Conservation (phyloP, 2,329 filamentous ascomycete genomes). For the Alternaria longipes region DNA sequence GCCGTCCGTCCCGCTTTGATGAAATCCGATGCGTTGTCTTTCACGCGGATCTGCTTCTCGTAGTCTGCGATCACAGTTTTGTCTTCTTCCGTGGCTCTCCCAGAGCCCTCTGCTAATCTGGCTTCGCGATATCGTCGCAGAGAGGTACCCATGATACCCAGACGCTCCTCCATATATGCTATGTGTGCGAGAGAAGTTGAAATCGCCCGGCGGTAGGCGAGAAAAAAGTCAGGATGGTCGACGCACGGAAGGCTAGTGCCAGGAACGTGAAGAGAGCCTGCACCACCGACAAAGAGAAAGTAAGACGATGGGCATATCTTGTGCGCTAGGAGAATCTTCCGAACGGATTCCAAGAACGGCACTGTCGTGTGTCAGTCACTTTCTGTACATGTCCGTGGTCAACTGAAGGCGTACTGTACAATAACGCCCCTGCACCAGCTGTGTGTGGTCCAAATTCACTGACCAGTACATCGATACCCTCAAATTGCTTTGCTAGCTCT, state of each 20-base stretch:
- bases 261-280: slow-evolving; percentile 44
- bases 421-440: slow-evolving; percentile 34
- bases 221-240: slow-evolving; percentile 47
- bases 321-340: slow-evolving; percentile 46
- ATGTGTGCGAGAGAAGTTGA: slow-evolving; percentile 48
- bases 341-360: slow-evolving; percentile 47
- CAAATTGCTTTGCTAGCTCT: slow-evolving; percentile 38
- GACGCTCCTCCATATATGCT: slow-evolving; percentile 47
- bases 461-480: slow-evolving; percentile 44
- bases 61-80: slow-evolving; percentile 30
- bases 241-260: slow-evolving; percentile 31
- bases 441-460: slow-evolving; percentile 49
- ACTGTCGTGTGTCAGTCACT: slow-evolving; percentile 23
- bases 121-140: slow-evolving; percentile 41
- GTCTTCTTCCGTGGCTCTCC: slow-evolving; percentile 27
- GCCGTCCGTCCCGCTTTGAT: slow-evolving; percentile 47
- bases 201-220: slow-evolving; percentile 48
- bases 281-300: slow-evolving; percentile 50
- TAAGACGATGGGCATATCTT: slow-evolving; percentile 38
- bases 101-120: slow-evolving; percentile 30
- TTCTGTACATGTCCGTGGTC: neutral
- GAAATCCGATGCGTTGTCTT: slow-evolving; percentile 41
- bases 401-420: slow-evolving; percentile 39
- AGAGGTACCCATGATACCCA: slow-evolving; percentile 40
- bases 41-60: slow-evolving; percentile 31